A percentile compares a stretch with the other conserved stretches of the same genome.
Evolutionary conservation across 2,329 filamentous ascomycete genomes (phyloP).

Genomic region (Xylogone sp.): DNA sequence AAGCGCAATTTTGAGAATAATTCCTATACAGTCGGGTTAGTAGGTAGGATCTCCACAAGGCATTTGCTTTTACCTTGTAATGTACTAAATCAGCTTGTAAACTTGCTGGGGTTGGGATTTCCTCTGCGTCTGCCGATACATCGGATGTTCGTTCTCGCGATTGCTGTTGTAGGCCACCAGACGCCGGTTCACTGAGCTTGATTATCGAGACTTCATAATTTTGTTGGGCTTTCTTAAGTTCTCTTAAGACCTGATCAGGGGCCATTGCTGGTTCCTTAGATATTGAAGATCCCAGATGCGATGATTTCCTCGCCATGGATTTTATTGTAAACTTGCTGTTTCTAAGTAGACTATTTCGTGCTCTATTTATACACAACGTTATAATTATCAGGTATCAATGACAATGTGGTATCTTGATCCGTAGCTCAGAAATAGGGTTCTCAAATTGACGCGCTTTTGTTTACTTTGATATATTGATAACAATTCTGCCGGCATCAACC

Average conservation of each 20-base stretch:
- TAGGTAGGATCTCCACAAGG: not conserved
- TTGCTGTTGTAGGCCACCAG: conserved; percentile 43
- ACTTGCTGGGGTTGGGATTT: conserved; percentile 65
- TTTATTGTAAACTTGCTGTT: too few species aligned
- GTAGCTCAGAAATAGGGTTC: not conserved
- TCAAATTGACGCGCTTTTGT: conserved; percentile 1
- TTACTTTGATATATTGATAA: not conserved
- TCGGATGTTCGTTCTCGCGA: conserved; percentile 62
- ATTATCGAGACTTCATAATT: conserved; percentile 68
- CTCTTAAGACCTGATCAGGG: conserved; percentile 37
- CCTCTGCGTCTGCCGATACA: conserved; percentile 60
- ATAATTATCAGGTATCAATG: too few species aligned
- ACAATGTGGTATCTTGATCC: not conserved
- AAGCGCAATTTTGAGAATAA: conserved; percentile 95
- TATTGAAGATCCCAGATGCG: not conserved
- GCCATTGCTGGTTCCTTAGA: conserved; percentile 12
- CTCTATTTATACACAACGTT: too few species aligned
- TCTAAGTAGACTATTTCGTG: too few species aligned
- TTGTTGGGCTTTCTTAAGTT: conserved; percentile 50
- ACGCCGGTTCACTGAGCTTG: conserved; percentile 71
- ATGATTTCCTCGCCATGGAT: too few species aligned
- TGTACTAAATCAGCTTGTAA: conserved; percentile 81
- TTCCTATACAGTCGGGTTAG: conserved; percentile 45
- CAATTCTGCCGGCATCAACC: not conserved
- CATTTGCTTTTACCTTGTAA: conserved; percentile 59